Base-by-base conservation (phyloP, 169 alveolate genomes). In the Eimeria maxima region DNA sequence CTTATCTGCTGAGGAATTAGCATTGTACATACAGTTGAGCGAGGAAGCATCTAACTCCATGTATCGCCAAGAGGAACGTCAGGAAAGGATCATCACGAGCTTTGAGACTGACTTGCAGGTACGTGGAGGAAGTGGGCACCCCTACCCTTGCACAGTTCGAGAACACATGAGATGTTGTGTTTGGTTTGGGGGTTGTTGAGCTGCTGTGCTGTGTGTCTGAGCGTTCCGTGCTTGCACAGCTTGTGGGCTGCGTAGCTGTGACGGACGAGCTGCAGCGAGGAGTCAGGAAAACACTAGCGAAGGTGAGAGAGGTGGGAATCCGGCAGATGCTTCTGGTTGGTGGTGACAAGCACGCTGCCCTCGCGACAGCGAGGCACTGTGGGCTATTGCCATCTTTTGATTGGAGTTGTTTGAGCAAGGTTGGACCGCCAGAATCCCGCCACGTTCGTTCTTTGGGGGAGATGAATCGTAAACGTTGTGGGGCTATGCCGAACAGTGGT, bases 21-120 rank as follows among this genome's bases (percentile, higher is more conserved):
- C 93, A 20, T 27, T 57, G 93, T 86, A 86, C 42, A 29, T 86
- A 5, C 93, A 86, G 80, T 63, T 60, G 29, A 57, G 93, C 80
- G 93, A 86, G 60, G 93, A 86, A 57, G 93, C 93, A 8, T 86
- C 93, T 44, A 86, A 86, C 42, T 86, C 93, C 65, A 60, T 86
- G 93, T 86, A 60, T 20, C 74, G 78, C 33, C 78, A 86, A 18
- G 93, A 86, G 57, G 93, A 86, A 38, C 10, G 93, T 6, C 78
- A 86, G 55, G 93, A 86, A 24, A 67, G 67, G 78, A 71, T 86
- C 44, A 86, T 86, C 55, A 86, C 80, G n/a, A 55, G 63, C 78
- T 86, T 86, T 47, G 93, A 86, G 93, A 86, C 93, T 67, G 69
- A 86, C 42, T 69, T 86, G 78, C 93, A 86, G 80, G 93, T 86